A percentile compares a stretch with the other conserved stretches of the same genome.
Conservation (phyloP, 345 rosid genomes). For the Eucalyptus curtisii region DNA sequence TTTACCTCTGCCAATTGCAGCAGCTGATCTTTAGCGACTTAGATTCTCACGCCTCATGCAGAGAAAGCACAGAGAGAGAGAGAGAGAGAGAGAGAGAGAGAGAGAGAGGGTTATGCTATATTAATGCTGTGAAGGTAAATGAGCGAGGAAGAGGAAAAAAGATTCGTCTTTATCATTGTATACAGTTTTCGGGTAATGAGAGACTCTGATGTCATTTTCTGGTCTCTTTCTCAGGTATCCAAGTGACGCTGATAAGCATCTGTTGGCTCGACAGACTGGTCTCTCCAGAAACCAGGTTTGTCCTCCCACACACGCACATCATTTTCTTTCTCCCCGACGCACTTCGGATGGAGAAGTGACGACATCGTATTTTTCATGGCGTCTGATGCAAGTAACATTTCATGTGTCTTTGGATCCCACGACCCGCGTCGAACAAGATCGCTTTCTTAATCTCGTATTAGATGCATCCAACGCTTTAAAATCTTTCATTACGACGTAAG, state of each 20-base stretch:
- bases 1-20: conserved; percentile 4
- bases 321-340: not conserved
- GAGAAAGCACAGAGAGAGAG: conserved; percentile 1
- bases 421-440: not conserved
- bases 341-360: not conserved
- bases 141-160: conserved; percentile 1
- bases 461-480: not conserved
- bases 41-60: conserved; percentile 76
- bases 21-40: conserved; percentile 15
- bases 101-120: not conserved
- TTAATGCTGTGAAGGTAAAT: not conserved
- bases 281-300: conserved; percentile 95
- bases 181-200: not conserved
- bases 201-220: conserved; percentile 65
- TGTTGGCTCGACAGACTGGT: conserved; percentile 98
- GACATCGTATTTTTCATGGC: not conserved
- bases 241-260: conserved; percentile 99
- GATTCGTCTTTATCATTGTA: not conserved
- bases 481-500: not conserved
- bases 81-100: not conserved
- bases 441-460: not conserved
- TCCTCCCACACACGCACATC: not conserved
- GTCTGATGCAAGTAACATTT: not conserved
- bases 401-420: not conserved
- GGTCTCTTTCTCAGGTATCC: conserved; percentile 97